A percentile compares a stretch with the other conserved stretches of the same genome.
Evolutionary conservation across 495 filamentous ascomycete genomes (phyloP).

Genomic region (Cetradonia linearis): DNA sequence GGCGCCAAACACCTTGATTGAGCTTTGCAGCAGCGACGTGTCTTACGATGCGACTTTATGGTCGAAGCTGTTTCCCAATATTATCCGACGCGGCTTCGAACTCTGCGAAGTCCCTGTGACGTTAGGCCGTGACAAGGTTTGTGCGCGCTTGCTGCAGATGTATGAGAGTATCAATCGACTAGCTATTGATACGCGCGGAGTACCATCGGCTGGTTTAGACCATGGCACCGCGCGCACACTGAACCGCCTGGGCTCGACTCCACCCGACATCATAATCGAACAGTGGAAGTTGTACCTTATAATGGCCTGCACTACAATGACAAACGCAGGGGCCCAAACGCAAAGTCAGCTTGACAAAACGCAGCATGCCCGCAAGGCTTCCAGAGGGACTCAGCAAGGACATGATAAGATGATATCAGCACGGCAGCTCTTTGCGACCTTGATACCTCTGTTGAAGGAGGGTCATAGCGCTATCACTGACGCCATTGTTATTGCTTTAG

Average conservation of each 20-base stretch:
- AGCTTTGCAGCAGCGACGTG: conserved; percentile 90
- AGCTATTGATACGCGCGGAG: conserved; percentile 59
- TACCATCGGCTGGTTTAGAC: conserved; percentile 50
- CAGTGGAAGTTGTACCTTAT: conserved; percentile 99
- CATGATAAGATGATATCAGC: conserved; percentile 77
- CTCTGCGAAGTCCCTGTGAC: conserved; percentile 84
- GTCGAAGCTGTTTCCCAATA: conserved; percentile 96
- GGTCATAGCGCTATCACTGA: conserved; percentile 68
- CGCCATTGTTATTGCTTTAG: conserved; percentile 83
- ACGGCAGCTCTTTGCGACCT: conserved; percentile 73
- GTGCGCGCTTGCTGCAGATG: conserved; percentile 83
- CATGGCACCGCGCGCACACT: conserved; percentile 33
- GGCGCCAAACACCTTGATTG: conserved; percentile 74
- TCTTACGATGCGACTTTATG: conserved; percentile 90
- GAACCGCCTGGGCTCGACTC: conserved; percentile 53
- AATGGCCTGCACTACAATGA: conserved; percentile 92
- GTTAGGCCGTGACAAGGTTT: conserved; percentile 82
- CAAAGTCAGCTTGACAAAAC: conserved; percentile 47
- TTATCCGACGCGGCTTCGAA: conserved; percentile 84
- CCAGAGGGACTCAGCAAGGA: conserved; percentile 52
- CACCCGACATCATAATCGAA: conserved; percentile 81
- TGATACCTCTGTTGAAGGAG: conserved; percentile 76
- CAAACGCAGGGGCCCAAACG: conserved; percentile 62
- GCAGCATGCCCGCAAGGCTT: conserved; percentile 79
- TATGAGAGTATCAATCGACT: conserved; percentile 68